Evolutionary conservation across 2,329 filamentous ascomycete species (phyloP), one percentile per base, ranked within the genome.

Genomic region (Drechmeria coniospora): DNA sequence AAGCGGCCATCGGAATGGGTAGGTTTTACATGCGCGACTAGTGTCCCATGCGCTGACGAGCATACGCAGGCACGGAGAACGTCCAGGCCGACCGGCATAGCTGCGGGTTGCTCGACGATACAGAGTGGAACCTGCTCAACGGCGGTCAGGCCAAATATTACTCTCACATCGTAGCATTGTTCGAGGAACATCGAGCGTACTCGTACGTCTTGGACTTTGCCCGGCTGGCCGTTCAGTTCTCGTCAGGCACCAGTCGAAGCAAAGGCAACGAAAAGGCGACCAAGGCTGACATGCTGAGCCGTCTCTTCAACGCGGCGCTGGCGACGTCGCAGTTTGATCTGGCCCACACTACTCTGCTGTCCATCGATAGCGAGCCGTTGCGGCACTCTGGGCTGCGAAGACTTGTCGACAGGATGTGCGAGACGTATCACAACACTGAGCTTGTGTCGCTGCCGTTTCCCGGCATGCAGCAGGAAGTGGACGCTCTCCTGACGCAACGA

Each of bases 141-240:
- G 70, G 71, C 31, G 90, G 87, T 2, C 63, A 86, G 22, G 68
- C 82, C 5, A 74, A 70, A 36, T 98, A 94, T 54, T 92, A 92
- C 50, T 73, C 77, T 23, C 90, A 98, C 49, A 69, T 95, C 27
- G 68, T 86, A 9, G 65, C 72, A 13, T 63, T 98, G 2, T 95
- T 80, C 45, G 86, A 94, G 47, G 70, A 69, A 40, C 68, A 72
- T 23, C 79, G 76, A 39, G 74, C 77, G 1, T 81, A 80, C 49
- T 79, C 80, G 2, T 80, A 79, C 43, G 81, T 92, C 22, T 69
- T 83, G 5, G 81, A 92, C 38, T 94, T 93, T 57, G 75, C 81
- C 21, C 68, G 73, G 21, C 59, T 86, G 15, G 75, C 80, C 5
- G 59, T 92, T 23, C 74, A 82, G 42, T 78, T 80, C 35, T 44